Base-by-base conservation (phyloP, 352 stramenopile species). In the Globisporangium heterothallicum region DNA sequence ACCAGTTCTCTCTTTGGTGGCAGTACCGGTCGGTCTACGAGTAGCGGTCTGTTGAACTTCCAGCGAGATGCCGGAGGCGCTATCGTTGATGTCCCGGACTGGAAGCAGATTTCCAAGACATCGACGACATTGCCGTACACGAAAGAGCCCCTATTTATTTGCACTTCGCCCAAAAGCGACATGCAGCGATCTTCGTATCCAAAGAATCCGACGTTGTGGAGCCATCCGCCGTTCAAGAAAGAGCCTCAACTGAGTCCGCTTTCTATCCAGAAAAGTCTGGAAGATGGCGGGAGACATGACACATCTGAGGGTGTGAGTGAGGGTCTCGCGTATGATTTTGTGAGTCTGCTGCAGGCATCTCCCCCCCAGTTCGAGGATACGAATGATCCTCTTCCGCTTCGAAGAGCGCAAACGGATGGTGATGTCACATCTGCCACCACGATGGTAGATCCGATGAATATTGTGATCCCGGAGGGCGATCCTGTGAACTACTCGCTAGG, bases 401-500 rank as follows among this genome's bases (percentile, higher is more conserved):
- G 53, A 1, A 45, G 43, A 38, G 27, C 53, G 3, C 53, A 53
- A 25, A 59, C 53, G 0, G 53, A 59, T 1, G 34, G 53, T 12
- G 53, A 59, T n/a, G 36, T 59, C n/a, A 48, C 53, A 21, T 59
- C 53, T 14, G 32, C 32, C 14, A 47, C 34, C 16, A 42, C 43
- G 19, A 38, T 35, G 24, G 22, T 54, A 6, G 46, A 61, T 55
- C 59, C 51, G 42, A 63, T 56, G 54, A 76, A 61, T 24, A 74
- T 88, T 53, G 57, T 46, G 14, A 93, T 93, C 49, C 82, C 82
- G 1, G 79, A 88, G 24, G 82, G 82, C 19, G 82, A 93, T 32
- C 82, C 82, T 4, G 74, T 93, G 8, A 75, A 93, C 63, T 90
- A 88, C 46, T 74, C 82, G 25, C 62, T 84, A 24, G 82, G 82